A percentile compares a stretch with the other conserved stretches of the same genome.
phyloP scores from a whole-genome alignment of 2,329 filamentous ascomycete species.

The Sporothrix euskadiensis region DNA sequence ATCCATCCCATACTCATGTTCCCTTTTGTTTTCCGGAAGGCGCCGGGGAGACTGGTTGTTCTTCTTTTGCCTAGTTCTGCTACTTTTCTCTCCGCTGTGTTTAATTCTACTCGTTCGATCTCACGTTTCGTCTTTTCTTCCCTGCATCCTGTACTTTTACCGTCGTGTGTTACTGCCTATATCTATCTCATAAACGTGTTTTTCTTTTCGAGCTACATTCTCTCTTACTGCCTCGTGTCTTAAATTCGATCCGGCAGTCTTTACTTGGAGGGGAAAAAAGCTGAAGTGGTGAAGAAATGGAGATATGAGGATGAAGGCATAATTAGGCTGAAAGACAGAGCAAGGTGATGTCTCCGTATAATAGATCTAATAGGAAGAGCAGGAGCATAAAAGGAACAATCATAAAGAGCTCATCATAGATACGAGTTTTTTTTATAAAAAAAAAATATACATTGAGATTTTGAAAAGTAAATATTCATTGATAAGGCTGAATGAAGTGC shows the following conservation, averaged over 20 bases:
- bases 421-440: no score
- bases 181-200: slow-evolving; percentile 23
- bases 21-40: slow-evolving; percentile 17
- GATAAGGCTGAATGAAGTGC: neutral
- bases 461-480: neutral
- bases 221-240: neutral
- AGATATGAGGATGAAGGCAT: neutral
- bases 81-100: slow-evolving; percentile 11
- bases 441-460: neutral
- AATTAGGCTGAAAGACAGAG: neutral
- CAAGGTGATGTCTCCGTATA: neutral
- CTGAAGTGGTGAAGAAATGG: neutral
- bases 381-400: neutral
- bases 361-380: neutral
- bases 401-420: no score
- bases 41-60: slow-evolving; percentile 19
- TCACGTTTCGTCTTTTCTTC: neutral
- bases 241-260: neutral
- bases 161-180: slow-evolving; percentile 4
- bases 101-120: neutral
- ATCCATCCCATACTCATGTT: neutral
- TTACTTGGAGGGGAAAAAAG: no score
- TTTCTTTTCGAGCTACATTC: neutral
- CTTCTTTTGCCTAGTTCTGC: slow-evolving; percentile 6
- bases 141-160: slow-evolving; percentile 22